Evolutionary conservation across 2,329 filamentous ascomycete species (phyloP).

Genomic region (Aspergillus sp.): DNA sequence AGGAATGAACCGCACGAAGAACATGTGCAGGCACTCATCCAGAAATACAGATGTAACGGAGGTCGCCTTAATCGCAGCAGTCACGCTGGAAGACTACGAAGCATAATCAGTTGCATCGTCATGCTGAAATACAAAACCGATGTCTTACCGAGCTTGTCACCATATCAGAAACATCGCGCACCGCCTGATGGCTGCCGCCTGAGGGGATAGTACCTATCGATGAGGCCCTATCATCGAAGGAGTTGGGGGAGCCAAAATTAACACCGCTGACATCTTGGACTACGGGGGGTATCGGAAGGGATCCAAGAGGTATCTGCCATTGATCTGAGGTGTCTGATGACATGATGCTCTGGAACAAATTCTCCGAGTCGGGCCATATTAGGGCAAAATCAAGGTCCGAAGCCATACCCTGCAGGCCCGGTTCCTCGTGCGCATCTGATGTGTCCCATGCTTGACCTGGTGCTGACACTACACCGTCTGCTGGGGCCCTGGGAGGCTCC

Average conservation of each 20-base stretch:
- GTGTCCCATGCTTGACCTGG: slow-evolving; percentile 27
- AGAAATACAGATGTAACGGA: slow-evolving; percentile 48
- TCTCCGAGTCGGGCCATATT: slow-evolving; percentile 48
- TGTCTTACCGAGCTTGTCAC: slow-evolving; percentile 41
- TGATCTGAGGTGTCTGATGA: slow-evolving; percentile 40
- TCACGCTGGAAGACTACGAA: slow-evolving; percentile 43
- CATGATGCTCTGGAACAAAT: slow-evolving; percentile 46
- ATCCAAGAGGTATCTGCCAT: slow-evolving; percentile 45
- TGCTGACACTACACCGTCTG: slow-evolving; percentile 16
- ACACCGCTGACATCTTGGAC: slow-evolving; percentile 30
- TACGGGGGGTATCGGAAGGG: slow-evolving; percentile 39
- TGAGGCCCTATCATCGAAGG: slow-evolving; percentile 37
- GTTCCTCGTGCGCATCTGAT: slow-evolving; percentile 19
- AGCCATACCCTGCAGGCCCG: slow-evolving; percentile 23
- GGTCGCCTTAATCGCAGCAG: slow-evolving; percentile 44
- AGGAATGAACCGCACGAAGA: slow-evolving; percentile 48
- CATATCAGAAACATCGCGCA: slow-evolving; percentile 48
- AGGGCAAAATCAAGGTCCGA: slow-evolving; percentile 42
- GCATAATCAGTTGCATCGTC: background rate
- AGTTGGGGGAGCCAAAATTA: slow-evolving; percentile 35
- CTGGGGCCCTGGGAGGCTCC: slow-evolving; percentile 25
- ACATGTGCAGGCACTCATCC: slow-evolving; percentile 50
- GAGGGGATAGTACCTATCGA: slow-evolving; percentile 41
- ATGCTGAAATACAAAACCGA: background rate
- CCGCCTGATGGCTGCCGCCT: slow-evolving; percentile 44